Percentiles rank a stretch among this genome's conserved stretches.
phyloP scores from a whole-genome alignment of 1,284 basidiomycete genomes.

The Ganoderma boninense region DNA sequence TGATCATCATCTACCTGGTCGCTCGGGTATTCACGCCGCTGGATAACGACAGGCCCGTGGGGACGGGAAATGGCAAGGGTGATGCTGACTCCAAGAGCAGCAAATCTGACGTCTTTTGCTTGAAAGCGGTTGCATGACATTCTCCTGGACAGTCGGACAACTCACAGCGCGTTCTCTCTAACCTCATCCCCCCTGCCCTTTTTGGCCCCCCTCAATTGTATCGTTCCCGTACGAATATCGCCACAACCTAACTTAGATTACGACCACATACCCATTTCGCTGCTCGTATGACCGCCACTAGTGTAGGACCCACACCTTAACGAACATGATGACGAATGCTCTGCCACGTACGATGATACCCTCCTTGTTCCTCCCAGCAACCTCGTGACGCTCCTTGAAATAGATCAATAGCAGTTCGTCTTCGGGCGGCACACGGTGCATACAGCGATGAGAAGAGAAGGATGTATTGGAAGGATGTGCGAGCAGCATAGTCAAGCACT shows the following conservation, averaged over 20 bases:
- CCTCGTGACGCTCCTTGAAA: neutral
- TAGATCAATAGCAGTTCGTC: neutral
- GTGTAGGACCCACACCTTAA: neutral
- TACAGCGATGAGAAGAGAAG: neutral
- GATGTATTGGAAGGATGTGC: conserved; percentile 48
- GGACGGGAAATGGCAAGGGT: neutral
- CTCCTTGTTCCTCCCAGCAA: neutral
- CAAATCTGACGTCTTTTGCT: neutral
- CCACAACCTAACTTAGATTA: neutral
- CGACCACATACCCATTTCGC: neutral
- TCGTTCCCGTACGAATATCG: neutral
- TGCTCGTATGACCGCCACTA: neutral
- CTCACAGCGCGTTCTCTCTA: neutral
- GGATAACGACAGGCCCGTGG: conserved; percentile 46
- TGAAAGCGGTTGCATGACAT: neutral
- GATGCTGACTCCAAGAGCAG: neutral
- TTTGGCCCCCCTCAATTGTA: neutral
- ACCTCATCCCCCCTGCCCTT: too few relatives aligned
- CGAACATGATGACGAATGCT: neutral
- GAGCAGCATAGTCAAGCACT: conserved; percentile 81
- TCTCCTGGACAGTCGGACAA: neutral
- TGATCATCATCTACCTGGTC: conserved; percentile 56
- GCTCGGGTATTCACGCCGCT: conserved; percentile 46
- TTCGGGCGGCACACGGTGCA: neutral
- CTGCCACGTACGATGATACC: neutral